These are phyloP conservation scores for Apiospora aurea DNA, from an alignment of 2,329 filamentous ascomycete species.

Conservation along the genomic window DNA sequence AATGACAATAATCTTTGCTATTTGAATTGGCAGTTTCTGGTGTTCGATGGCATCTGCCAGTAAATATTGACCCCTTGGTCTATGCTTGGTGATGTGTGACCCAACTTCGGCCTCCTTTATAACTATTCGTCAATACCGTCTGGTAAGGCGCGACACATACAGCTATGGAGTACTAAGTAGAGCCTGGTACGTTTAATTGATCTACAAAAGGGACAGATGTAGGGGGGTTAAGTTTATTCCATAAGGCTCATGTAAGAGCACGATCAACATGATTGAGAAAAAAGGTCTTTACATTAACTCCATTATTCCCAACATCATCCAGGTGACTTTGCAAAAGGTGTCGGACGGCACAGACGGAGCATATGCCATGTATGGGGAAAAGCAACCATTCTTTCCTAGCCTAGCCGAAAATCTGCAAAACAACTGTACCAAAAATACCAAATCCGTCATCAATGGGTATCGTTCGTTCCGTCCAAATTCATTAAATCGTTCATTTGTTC, in stretches of 20 bases:
- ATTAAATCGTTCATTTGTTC: constrained; percentile 15
- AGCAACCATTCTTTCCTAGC: neutral
- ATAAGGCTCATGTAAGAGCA: neutral
- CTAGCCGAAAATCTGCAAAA: neutral
- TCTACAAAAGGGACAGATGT: neutral
- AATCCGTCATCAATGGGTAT: constrained; percentile 21
- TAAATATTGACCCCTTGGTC: neutral
- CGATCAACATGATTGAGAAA: neutral
- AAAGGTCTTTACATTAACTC: neutral
- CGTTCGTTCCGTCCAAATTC: constrained; percentile 12
- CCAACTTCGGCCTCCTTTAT: neutral
- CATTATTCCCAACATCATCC: neutral
- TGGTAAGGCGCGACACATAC: neutral
- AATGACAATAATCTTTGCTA: neutral
- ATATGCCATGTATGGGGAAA: neutral
- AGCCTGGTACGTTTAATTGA: neutral
- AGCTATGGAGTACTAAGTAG: neutral
- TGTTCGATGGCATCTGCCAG: neutral
- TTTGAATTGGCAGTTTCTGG: neutral
- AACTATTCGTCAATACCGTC: neutral
- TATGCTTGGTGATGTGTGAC: neutral
- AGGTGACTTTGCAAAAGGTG: neutral
- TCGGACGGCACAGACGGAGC: neutral
- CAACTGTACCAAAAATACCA: neutral
- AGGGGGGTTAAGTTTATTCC: neutral